Evolutionary conservation across 345 rosid species (phyloP).

Genomic region (Brassica rapa): DNA sequence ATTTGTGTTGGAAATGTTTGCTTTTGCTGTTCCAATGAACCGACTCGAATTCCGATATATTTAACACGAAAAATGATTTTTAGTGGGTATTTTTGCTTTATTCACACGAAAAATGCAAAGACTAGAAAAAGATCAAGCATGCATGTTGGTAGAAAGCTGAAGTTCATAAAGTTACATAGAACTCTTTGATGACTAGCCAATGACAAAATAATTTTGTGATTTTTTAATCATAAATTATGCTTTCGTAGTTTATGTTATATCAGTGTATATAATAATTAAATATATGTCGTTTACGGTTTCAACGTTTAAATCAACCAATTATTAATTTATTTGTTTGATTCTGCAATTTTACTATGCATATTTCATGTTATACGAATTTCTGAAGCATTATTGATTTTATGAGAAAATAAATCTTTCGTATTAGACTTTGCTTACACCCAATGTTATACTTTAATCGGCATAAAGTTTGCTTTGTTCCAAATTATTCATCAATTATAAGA

Average conservation of each 20-base stretch:
- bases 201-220: not conserved
- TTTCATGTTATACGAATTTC: not conserved
- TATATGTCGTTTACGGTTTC: not conserved
- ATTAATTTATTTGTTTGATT: not conserved
- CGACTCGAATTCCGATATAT: slow-evolving; percentile 33
- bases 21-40: slow-evolving; percentile 32
- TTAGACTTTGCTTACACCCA: slow-evolving; percentile 26
- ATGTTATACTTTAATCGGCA: slow-evolving; percentile 27
- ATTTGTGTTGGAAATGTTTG: slow-evolving; percentile 20
- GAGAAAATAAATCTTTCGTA: not conserved
- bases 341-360: not conserved
- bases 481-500: slow-evolving; percentile 6
- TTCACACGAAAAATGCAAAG: slow-evolving; percentile 19
- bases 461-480: slow-evolving; percentile 25
- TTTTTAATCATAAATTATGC: not conserved
- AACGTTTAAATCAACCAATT: not conserved
- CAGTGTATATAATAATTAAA: not conserved
- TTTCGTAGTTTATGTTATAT: not conserved
- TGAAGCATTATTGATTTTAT: not conserved
- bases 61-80: slow-evolving; percentile 13
- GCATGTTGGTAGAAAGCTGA: slow-evolving; percentile 11
- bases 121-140: slow-evolving; percentile 15
- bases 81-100: slow-evolving; percentile 30
- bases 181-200: not conserved
- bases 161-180: slow-evolving; percentile 5